phyloP scores from a whole-genome alignment of 345 rosid species.

The Mallotus nudiflorus region DNA sequence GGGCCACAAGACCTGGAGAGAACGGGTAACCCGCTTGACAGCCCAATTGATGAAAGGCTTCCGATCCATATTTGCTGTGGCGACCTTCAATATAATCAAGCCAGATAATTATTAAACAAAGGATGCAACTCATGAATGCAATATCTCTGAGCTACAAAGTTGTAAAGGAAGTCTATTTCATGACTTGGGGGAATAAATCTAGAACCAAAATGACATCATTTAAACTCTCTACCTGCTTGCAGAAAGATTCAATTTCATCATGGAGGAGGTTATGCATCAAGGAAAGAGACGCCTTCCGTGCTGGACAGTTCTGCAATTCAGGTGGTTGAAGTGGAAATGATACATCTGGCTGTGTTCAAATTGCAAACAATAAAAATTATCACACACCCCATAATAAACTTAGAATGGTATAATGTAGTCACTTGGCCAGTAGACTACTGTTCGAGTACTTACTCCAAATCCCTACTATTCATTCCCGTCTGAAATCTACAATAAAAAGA shows the following conservation, averaged over 20 bases:
- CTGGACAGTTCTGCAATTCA: constrained; percentile 56
- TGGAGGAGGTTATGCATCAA: constrained; percentile 71
- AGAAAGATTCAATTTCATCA: constrained; percentile 82
- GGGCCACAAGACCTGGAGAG: constrained; percentile 98
- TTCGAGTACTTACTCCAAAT: not conserved
- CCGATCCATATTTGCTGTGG: constrained; percentile 70
- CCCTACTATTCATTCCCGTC: not conserved
- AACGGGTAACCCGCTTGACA: constrained; percentile 87
- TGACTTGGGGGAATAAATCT: constrained; percentile 20
- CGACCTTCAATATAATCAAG: constrained; percentile 56
- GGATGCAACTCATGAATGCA: not conserved
- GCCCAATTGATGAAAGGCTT: constrained; percentile 96
- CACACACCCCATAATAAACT: constrained; percentile 12
- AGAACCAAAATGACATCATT: constrained; percentile 10
- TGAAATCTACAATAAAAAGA: not conserved
- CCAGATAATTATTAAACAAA: constrained; percentile 23
- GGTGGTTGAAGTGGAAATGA: constrained; percentile 79
- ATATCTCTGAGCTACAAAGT: constrained; percentile 10
- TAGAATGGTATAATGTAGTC: constrained; percentile 11
- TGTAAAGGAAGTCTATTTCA: not conserved
- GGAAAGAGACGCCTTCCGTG: constrained; percentile 57
- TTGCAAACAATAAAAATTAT: constrained; percentile 31
- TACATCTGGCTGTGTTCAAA: constrained; percentile 84
- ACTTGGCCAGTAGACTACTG: not conserved
- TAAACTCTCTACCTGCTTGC: constrained; percentile 63